Base-by-base conservation (phyloP, 352 stramenopile genomes). In the Globisporangium echinulatum region DNA sequence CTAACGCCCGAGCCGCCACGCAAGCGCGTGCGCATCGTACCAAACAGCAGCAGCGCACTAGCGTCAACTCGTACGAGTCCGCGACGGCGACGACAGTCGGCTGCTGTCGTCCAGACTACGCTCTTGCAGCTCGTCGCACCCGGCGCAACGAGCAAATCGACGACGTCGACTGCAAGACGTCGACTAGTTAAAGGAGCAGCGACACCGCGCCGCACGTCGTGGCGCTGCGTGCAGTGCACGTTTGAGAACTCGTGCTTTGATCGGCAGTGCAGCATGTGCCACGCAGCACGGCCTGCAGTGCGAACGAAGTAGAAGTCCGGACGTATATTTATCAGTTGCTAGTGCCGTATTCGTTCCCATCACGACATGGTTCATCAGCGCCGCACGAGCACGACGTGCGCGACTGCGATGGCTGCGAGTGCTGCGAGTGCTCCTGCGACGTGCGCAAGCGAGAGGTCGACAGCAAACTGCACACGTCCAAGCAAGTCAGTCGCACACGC, bases 191-290 rank as follows among this genome's bases (percentile, higher is more conserved):
- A 59, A 59, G 13, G 54, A 19, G 9, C 19, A 11, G 47, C 9
- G 52, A 54, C 69, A 64, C 48, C 56, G 43, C 49, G 40, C 19
- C 69, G 67, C 6, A 57, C 74, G 14, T 49, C 77, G 10, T 90
- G 81, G 81, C 73, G 65, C 15, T 90, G 81, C 49, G 15, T 48
- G 25, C 61, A 82, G 54, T 90, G 81, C 69, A 90, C 81, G 15
- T 90, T 76, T 55, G 75, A 82, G 52, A 90, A 90, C 64, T 87
- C 75, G 48, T 90, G 81, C 68, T 88, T 90, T 43, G 77, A 87
- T 54, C 75, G 61, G 17, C 61, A 68, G 38, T 90, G 81, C 70
- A 83, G 77, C 58, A 90, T 90, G 78, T 90, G 78, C 62, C 73
- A 68, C 53, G 69, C 69, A 42, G 19, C 68, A 36, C 62, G 19